Evolutionary conservation across 495 filamentous ascomycete species (phyloP).

Genomic region (Penicillium bialowiezense): DNA sequence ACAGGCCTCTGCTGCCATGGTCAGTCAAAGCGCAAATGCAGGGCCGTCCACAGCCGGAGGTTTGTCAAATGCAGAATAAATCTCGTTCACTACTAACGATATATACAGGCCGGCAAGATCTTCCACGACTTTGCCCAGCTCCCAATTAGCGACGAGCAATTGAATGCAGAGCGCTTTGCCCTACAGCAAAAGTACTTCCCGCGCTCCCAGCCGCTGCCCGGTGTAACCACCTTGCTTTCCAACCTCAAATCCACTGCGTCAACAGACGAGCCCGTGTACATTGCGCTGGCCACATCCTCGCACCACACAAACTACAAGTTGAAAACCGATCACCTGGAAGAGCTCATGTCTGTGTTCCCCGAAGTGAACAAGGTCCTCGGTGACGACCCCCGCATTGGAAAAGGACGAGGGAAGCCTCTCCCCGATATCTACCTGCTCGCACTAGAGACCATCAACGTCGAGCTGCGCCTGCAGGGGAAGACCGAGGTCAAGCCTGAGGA

Average conservation of each 20-base stretch:
- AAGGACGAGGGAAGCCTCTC: constrained; percentile 83
- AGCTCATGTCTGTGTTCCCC: constrained; percentile 74
- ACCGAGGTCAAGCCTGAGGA: constrained; percentile 74
- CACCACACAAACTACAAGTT: constrained; percentile 67
- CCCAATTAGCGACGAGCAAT: constrained; percentile 67
- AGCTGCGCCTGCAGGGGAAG: constrained; percentile 57
- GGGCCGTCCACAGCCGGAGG: constrained; percentile 79
- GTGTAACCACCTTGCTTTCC: constrained; percentile 65
- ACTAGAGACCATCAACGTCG: constrained; percentile 77
- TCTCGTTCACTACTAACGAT: neutral
- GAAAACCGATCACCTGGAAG: constrained; percentile 71
- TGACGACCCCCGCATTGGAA: constrained; percentile 77
- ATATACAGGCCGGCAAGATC: constrained; percentile 43
- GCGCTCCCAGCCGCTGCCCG: constrained; percentile 69
- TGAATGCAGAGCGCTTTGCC: constrained; percentile 49
- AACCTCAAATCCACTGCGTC: constrained; percentile 43
- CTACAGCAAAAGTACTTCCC: constrained; percentile 74
- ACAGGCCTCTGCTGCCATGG: constrained; percentile 77
- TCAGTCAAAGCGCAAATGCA: constrained; percentile 90
- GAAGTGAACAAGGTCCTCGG: constrained; percentile 69
- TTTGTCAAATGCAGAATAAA: constrained; percentile 20
- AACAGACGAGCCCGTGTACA: constrained; percentile 56
- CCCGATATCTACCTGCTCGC: constrained; percentile 95
- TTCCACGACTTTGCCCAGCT: constrained; percentile 85
- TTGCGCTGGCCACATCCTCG: constrained; percentile 85